These are phyloP conservation scores for Acidomyces sp. DNA, from an alignment of 495 filamentous ascomycete species.

Conservation along the genomic window DNA sequence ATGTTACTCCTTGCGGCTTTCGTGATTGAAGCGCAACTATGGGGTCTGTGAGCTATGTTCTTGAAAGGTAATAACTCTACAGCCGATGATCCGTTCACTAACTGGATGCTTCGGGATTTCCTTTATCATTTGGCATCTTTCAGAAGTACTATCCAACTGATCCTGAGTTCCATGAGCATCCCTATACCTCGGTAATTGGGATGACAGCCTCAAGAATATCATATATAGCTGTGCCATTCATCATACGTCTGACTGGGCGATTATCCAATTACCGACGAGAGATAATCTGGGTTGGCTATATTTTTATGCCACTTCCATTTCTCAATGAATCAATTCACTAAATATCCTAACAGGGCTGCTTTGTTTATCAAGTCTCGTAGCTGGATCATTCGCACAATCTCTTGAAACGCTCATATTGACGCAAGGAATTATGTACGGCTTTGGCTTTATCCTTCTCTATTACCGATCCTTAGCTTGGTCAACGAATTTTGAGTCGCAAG, in stretches of 20 bases:
- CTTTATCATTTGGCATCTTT: constrained; percentile 29
- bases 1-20: constrained; percentile 12
- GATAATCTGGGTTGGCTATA: constrained; percentile 28
- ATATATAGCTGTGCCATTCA: constrained; percentile 24
- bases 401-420: constrained; percentile 26
- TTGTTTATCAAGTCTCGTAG: constrained; percentile 21
- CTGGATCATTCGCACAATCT: constrained; percentile 25
- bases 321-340: not conserved
- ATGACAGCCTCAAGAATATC: constrained; percentile 25
- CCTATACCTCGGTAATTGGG: constrained; percentile 26
- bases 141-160: constrained; percentile 28
- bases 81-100: no score
- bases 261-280: constrained; percentile 22
- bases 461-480: constrained; percentile 22
- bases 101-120: constrained; percentile 21
- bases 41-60: constrained; percentile 3
- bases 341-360: constrained; percentile 6
- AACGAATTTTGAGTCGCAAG: constrained; percentile 14
- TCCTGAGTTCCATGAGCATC: constrained; percentile 23
- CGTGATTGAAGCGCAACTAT: constrained; percentile 14
- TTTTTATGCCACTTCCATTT: constrained; percentile 17
- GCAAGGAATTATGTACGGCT: constrained; percentile 30
- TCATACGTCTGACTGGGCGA: constrained; percentile 23
- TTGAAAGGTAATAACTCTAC: no score
- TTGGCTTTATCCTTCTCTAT: constrained; percentile 29